phyloP scores from a whole-genome alignment of 2,329 filamentous ascomycete species.

The Trematosphaeria pertusa region DNA sequence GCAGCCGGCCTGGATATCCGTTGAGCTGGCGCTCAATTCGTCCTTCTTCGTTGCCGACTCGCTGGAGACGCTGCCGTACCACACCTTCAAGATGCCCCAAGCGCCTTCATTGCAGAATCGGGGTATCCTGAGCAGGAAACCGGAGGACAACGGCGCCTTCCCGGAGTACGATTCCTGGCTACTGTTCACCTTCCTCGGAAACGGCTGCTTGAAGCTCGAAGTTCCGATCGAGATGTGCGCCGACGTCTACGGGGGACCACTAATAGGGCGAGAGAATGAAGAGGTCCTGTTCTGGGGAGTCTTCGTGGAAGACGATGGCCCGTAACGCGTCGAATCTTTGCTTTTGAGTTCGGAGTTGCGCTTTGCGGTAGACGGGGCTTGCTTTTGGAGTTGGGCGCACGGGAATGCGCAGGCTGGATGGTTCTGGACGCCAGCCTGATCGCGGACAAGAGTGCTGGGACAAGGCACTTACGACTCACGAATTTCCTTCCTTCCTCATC shows the following conservation, averaged over 20 bases:
- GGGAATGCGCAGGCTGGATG: constrained; percentile 14
- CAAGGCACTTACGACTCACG: constrained; percentile 41
- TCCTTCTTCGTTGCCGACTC: constrained; percentile 46
- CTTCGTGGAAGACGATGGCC: constrained; percentile 40
- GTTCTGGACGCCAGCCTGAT: constrained; percentile 15
- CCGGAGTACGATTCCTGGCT: constrained; percentile 46
- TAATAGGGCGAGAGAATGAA: constrained; percentile 40
- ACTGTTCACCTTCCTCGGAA: constrained; percentile 46
- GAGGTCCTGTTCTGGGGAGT: constrained; percentile 46
- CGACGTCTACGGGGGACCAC: constrained; percentile 39
- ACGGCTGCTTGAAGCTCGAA: constrained; percentile 45
- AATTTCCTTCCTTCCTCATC: constrained; percentile 35
- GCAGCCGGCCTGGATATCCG: constrained; percentile 20
- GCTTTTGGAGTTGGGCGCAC: constrained; percentile 43
- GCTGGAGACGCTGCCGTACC: constrained; percentile 44
- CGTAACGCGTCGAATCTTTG: constrained; percentile 20
- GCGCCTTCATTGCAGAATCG: constrained; percentile 42
- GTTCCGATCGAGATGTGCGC: constrained; percentile 48
- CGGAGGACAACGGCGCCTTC: constrained; percentile 37
- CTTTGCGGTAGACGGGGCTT: constrained; percentile 31
- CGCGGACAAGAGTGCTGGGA: constrained; percentile 30
- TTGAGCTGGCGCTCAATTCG: constrained; percentile 42
- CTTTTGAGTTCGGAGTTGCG: constrained; percentile 26
- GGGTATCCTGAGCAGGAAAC: constrained; percentile 41
- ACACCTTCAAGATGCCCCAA: constrained; percentile 40